phyloP scores from a whole-genome alignment of 108 stramenopile genomes.

The Skeletonema menzelii region DNA sequence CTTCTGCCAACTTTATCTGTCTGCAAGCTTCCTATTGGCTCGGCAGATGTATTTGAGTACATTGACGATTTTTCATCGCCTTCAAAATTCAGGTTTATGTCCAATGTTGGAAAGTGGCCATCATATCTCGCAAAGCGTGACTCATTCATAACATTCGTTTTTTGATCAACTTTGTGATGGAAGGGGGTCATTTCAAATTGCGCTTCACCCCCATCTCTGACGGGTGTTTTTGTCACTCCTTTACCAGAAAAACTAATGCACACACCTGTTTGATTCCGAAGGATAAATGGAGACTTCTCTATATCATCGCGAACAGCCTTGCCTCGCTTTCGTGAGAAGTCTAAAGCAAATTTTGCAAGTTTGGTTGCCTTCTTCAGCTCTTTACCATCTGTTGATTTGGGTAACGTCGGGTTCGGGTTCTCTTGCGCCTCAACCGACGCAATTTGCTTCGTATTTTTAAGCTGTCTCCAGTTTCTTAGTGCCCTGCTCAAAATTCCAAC shows the following conservation, averaged over 20 bases:
- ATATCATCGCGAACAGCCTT: conserved; percentile 5
- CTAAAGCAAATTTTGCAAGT: conserved; percentile 43
- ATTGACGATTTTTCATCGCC: neutral
- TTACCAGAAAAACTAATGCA: conserved; percentile 43
- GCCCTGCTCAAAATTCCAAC: conserved; percentile 14
- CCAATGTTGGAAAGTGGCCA: conserved; percentile 55
- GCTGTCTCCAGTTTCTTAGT: conserved; percentile 7
- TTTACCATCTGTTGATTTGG: conserved; percentile 1
- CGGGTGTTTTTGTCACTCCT: conserved; percentile 13
- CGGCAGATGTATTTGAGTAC: conserved; percentile 28
- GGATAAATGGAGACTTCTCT: conserved; percentile 55
- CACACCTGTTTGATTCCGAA: conserved; percentile 65
- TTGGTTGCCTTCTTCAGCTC: conserved; percentile 45
- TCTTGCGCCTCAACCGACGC: neutral
- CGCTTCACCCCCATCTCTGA: conserved; percentile 55
- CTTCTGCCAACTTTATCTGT: conserved; percentile 56
- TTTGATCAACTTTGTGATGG: neutral
- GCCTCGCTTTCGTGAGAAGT: conserved; percentile 15
- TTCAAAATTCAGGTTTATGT: conserved; percentile 51
- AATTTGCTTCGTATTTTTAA: neutral
- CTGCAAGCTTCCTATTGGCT: conserved; percentile 49
- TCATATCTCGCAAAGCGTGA: conserved; percentile 51
- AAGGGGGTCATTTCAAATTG: conserved; percentile 57
- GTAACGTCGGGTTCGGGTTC: neutral
- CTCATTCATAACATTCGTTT: neutral